These are phyloP conservation scores for Nemania bipapillata DNA, from an alignment of 2,329 filamentous ascomycete genomes.

Conservation along the genomic window DNA sequence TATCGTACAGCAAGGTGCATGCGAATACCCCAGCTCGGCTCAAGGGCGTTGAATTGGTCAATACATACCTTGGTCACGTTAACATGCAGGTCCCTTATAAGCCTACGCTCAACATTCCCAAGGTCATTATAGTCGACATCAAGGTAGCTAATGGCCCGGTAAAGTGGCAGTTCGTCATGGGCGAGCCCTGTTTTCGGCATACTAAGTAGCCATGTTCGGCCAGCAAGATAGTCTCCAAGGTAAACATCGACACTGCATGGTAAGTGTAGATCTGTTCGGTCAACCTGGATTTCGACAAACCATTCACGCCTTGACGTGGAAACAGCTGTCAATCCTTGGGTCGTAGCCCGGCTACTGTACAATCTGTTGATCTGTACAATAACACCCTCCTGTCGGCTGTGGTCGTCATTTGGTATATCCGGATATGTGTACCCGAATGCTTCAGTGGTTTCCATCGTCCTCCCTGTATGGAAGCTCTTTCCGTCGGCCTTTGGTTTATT, in stretches of 20 bases:
- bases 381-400: slow-evolving; percentile 70
- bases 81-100: slow-evolving; percentile 37
- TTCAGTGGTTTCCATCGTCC: slow-evolving; percentile 47
- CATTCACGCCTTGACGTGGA: slow-evolving; percentile 46
- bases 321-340: not conserved
- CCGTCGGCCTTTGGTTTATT: slow-evolving; percentile 41
- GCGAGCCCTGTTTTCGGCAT: slow-evolving; percentile 53
- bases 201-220: slow-evolving; percentile 52
- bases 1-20: slow-evolving; percentile 9
- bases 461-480: slow-evolving; percentile 58
- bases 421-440: slow-evolving; percentile 57
- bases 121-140: slow-evolving; percentile 9
- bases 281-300: slow-evolving; percentile 53
- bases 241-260: slow-evolving; percentile 55
- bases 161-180: slow-evolving; percentile 52
- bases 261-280: slow-evolving; percentile 53
- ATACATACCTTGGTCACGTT: slow-evolving; percentile 40
- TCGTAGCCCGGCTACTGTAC: slow-evolving; percentile 49
- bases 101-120: slow-evolving; percentile 20
- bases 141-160: slow-evolving; percentile 27
- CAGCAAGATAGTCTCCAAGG: slow-evolving; percentile 47
- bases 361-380: slow-evolving; percentile 69
- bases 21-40: not conserved
- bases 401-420: slow-evolving; percentile 64
- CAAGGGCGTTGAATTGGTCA: not conserved